Percentiles rank a stretch among this genome's conserved stretches.
These are phyloP conservation scores for Euphrasia confusa DNA, from an alignment of 257 asterid genomes.

Conservation along the genomic window DNA sequence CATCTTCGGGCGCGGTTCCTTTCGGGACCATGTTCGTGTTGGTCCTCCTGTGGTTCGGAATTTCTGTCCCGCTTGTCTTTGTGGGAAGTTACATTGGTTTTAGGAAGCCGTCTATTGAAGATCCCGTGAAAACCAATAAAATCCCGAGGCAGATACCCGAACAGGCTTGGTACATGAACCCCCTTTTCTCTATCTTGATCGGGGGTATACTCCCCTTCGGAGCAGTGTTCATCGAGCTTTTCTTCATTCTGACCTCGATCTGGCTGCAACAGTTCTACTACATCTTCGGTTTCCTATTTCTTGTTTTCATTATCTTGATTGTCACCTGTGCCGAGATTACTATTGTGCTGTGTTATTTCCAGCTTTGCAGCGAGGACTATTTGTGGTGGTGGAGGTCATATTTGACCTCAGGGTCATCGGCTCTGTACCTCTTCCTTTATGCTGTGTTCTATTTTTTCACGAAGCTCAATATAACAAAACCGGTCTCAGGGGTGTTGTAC, in stretches of 20 bases:
- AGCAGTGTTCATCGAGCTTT: conserved; percentile 79
- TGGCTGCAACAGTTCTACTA: conserved; percentile 82
- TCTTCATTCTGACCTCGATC: conserved; percentile 75
- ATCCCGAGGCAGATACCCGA: conserved; percentile 68
- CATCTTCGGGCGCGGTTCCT: background rate
- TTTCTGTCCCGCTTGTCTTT: conserved; percentile 1
- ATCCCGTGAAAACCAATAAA: conserved; percentile 11
- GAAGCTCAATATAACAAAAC: conserved; percentile 35
- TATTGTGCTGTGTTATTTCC: conserved; percentile 82
- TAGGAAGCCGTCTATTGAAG: conserved; percentile 11
- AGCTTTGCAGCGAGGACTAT: conserved; percentile 80
- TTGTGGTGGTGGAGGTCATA: conserved; percentile 93
- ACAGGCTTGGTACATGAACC: conserved; percentile 91
- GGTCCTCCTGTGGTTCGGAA: conserved; percentile 3
- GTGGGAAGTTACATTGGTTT: conserved; percentile 7
- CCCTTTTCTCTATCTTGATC: conserved; percentile 62
- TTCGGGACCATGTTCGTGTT: conserved; percentile 10
- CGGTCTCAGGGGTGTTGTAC: background rate
- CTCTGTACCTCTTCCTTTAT: conserved; percentile 45
- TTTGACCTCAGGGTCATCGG: conserved; percentile 75
- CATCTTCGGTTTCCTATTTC: conserved; percentile 78
- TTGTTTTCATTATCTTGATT: conserved; percentile 63
- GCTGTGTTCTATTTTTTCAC: conserved; percentile 41
- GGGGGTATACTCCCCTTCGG: conserved; percentile 87
- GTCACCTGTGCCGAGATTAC: conserved; percentile 81